Evolutionary conservation across 1,284 basidiomycete genomes (phyloP), one percentile per base, ranked within the genome.

Genomic region (Porogramme epimiltina): DNA sequence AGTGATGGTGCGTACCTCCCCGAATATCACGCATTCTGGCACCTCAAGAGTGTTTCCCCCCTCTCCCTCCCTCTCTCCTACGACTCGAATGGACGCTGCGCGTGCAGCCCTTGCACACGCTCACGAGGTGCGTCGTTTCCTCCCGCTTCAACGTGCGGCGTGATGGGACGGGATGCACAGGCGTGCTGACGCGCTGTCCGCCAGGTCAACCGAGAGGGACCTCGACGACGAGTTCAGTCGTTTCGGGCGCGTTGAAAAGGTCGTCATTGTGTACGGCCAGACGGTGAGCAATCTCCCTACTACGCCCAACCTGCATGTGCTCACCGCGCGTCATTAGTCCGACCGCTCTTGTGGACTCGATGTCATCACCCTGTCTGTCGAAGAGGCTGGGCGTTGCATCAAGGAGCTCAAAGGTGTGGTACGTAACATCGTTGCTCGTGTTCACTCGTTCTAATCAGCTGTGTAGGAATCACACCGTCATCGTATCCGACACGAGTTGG

Each of bases 231-330:
- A 98, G 70, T 99, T 99, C 64, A 82, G 77, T 62, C 82, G 91
- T 41, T 91, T 87, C 62, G 95, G 95, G 20, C 82, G 86, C 24
- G 95, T 98, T 46, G 93, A 96, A 65, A 98, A 98, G 73, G 94
- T 95, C 33, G 91, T 91, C 46, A 95, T 99, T 61, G 97, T 99
- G n/a, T 98, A 98, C 69, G 96, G 99, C 73, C 95, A 98, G 71
- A 79, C 95, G 66, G 95, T 97, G 67, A 67, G 93, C 75, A 19
- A 16, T 20, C 19, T 36, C n/a, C n/a, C n/a, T n/a, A n/a, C n/a
- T n/a, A n/a, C n/a, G n/a, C n/a, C n/a, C n/a, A n/a, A n/a, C n/a
- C 1, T 22, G 51, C 24, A 34, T 42, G 44, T 59, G 59, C 48
- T 62, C 57, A 4, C 38, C 47, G 40, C 46, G 45, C 26, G 37